Conservation (phyloP, 495 filamentous ascomycete species). For the Aspergillus wentii region DNA sequence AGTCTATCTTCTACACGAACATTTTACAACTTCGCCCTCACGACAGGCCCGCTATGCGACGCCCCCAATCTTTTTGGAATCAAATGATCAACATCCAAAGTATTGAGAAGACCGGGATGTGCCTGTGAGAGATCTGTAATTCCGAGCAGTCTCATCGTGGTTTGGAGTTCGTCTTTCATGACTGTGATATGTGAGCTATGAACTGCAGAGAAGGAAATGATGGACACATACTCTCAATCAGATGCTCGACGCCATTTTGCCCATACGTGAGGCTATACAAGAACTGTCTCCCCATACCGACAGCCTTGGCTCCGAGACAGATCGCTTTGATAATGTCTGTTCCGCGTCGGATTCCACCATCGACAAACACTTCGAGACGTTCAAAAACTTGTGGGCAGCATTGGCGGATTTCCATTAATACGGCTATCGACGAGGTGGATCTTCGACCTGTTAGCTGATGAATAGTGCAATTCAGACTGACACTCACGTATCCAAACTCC, state of each 20-base stretch:
- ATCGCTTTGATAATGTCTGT: slow-evolving; percentile 88
- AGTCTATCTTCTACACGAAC: background rate
- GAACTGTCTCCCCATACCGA: slow-evolving; percentile 82
- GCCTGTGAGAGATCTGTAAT: slow-evolving; percentile 60
- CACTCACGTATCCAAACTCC: too few species aligned
- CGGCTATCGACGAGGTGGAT: too few species aligned
- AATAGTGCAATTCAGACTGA: too few species aligned
- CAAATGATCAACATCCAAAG: slow-evolving; percentile 56
- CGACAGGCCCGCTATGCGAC: slow-evolving; percentile 1
- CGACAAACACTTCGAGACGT: slow-evolving; percentile 76
- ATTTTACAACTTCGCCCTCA: slow-evolving; percentile 3
- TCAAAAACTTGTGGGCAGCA: slow-evolving; percentile 49
- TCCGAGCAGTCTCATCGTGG: slow-evolving; percentile 66
- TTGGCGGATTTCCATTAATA: slow-evolving; percentile 71
- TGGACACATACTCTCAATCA: slow-evolving; percentile 42
- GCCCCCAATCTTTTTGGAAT: slow-evolving; percentile 33
- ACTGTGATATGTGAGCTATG: slow-evolving; percentile 32
- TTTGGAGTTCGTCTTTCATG: slow-evolving; percentile 65
- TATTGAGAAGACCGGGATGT: slow-evolving; percentile 59
- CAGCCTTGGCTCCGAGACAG: slow-evolving; percentile 77
- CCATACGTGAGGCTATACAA: slow-evolving; percentile 68
- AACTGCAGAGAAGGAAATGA: background rate
- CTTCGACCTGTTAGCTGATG: too few species aligned
- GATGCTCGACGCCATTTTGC: slow-evolving; percentile 31
- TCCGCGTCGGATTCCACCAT: slow-evolving; percentile 77